phyloP scores from a whole-genome alignment of 495 filamentous ascomycete genomes.

The Cercophora scortea region DNA sequence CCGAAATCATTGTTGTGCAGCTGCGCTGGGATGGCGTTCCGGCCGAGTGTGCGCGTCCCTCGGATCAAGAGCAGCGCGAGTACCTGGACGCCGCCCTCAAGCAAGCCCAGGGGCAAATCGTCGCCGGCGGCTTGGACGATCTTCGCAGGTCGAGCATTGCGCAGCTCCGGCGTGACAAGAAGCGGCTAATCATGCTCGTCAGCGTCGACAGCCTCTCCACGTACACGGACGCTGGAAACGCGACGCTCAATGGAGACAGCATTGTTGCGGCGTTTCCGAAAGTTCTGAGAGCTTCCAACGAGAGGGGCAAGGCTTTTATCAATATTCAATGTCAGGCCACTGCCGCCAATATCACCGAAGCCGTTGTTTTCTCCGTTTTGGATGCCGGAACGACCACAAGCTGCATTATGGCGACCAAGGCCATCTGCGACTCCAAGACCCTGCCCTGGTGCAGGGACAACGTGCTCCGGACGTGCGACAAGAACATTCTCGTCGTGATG shows the following conservation, averaged over 20 bases:
- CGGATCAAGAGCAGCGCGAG: constrained; percentile 31
- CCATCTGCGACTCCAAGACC: constrained; percentile 42
- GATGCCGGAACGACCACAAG: constrained; percentile 34
- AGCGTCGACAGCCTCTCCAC: constrained; percentile 39
- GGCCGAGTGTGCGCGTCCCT: constrained; percentile 34
- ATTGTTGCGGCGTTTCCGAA: constrained; percentile 36
- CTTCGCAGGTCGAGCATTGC: constrained; percentile 28
- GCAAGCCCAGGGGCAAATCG: constrained; percentile 19
- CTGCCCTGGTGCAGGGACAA: constrained; percentile 42
- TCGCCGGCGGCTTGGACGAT: constrained; percentile 27
- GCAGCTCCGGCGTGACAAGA: constrained; percentile 30
- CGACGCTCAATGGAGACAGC: constrained; percentile 38
- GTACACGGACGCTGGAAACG: constrained; percentile 45
- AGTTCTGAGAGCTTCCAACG: constrained; percentile 27
- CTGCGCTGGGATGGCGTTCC: constrained; percentile 48
- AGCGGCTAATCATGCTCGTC: constrained; percentile 41
- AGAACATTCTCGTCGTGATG: constrained; percentile 34
- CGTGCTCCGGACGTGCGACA: constrained; percentile 23
- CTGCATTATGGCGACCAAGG: constrained; percentile 42
- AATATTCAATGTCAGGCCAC: constrained; percentile 50
- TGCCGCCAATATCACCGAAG: constrained; percentile 41
- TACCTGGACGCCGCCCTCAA: constrained; percentile 32
- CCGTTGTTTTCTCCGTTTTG: constrained; percentile 37
- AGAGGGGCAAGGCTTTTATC: constrained; percentile 32
- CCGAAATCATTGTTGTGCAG: constrained; percentile 45